These are phyloP conservation scores for Trichosphaerium sp. DNA, from an alignment of 78 protist species.

Conservation along the genomic window DNA sequence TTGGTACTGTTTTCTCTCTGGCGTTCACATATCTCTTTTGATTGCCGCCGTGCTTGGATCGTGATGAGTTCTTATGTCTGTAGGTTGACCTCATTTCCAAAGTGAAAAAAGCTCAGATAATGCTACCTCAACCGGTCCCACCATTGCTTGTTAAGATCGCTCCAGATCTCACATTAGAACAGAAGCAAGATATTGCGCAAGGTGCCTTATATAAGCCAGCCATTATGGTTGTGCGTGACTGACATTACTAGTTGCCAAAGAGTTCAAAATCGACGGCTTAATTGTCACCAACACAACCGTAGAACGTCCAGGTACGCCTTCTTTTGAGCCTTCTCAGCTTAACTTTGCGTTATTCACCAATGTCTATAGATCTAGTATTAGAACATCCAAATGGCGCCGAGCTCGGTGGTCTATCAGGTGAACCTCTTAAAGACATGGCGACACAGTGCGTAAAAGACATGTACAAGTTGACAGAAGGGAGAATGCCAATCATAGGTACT, in stretches of 20 bases:
- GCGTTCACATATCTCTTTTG: not conserved
- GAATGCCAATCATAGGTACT: not conserved
- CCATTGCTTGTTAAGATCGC: constrained; percentile 78
- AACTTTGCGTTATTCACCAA: not conserved
- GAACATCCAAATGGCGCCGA: not conserved
- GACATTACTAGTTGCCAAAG: not conserved
- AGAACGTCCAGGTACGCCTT: constrained; percentile 1
- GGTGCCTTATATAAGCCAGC: too few species aligned
- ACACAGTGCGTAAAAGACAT: constrained; percentile 25
- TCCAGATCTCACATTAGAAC: constrained; percentile 46
- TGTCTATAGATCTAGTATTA: not conserved
- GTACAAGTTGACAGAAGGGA: constrained; percentile 55
- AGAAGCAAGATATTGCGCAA: constrained; percentile 32
- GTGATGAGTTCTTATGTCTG: not conserved
- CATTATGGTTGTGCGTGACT: too few species aligned
- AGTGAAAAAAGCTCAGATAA: not conserved
- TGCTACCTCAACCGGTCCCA: too few species aligned
- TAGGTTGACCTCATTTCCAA: not conserved
- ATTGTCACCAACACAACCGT: constrained; percentile 67
- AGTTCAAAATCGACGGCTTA: constrained; percentile 43
- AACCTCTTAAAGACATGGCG: constrained; percentile 33
- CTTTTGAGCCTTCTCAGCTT: not conserved
- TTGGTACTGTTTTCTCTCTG: not conserved
- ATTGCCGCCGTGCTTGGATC: not conserved
- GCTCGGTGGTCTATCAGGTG: constrained; percentile 69